These are phyloP conservation scores for Phytopythium oedochilum DNA, from an alignment of 352 stramenopile species.

Conservation along the genomic window DNA sequence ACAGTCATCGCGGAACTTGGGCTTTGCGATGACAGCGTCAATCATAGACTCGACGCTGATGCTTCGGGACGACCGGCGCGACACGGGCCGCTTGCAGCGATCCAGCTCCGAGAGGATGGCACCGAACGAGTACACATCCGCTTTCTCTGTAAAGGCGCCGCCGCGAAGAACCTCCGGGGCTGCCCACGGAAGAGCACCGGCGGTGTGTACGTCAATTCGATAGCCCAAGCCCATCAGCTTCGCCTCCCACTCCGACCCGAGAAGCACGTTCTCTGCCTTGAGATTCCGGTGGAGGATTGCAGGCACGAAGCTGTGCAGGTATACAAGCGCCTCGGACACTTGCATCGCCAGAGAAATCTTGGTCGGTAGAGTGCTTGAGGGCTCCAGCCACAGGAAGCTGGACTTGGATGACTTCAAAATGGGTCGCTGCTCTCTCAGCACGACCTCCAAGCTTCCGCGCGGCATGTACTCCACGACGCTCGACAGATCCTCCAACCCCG, in stretches of 20 bases:
- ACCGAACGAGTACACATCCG: conserved; percentile 68
- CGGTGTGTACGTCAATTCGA: conserved; percentile 27
- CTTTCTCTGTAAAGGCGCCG: conserved; percentile 51
- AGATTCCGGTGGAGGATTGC: conserved; percentile 55
- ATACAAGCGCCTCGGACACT: conserved; percentile 54
- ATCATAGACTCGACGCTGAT: conserved; percentile 16
- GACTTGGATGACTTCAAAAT: conserved; percentile 15
- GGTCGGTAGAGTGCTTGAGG: conserved; percentile 11
- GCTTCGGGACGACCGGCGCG: conserved; percentile 11
- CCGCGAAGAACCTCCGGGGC: conserved; percentile 57
- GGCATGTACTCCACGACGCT: conserved; percentile 58
- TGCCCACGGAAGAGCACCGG: conserved; percentile 30
- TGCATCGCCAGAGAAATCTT: conserved; percentile 55
- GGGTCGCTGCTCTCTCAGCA: conserved; percentile 35
- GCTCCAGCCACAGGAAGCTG: conserved; percentile 30
- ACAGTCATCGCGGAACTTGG: conserved; percentile 39
- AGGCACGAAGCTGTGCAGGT: conserved; percentile 60
- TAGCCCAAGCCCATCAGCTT: conserved; percentile 65
- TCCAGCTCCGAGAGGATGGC: conserved; percentile 69
- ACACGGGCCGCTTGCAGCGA: conserved; percentile 35
- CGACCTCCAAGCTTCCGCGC: conserved; percentile 22
- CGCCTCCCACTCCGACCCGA: conserved; percentile 38
- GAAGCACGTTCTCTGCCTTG: conserved; percentile 54
- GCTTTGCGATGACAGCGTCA: conserved; percentile 20
- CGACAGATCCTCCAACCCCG: conserved; percentile 42